phyloP scores from a whole-genome alignment of 2,329 filamentous ascomycete genomes.

The Stemphylium vesicarium region DNA sequence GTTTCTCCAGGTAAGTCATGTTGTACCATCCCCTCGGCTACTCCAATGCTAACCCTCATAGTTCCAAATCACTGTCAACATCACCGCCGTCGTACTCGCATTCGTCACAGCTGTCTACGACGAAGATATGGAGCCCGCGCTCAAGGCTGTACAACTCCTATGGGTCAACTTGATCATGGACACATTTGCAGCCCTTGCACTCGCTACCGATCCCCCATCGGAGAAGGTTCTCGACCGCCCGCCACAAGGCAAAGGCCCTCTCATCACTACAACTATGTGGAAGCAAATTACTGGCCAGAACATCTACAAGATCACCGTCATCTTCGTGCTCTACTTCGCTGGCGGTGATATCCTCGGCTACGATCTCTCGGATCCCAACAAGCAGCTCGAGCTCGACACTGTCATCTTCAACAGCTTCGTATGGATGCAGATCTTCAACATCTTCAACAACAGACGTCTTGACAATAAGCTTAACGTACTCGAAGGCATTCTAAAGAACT shows the following conservation, averaged over 20 bases:
- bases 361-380: slow-evolving; percentile 45
- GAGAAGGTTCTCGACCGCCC: slow-evolving; percentile 92
- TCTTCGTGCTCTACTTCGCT: slow-evolving; percentile 67
- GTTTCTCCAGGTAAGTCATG: slow-evolving; percentile 72
- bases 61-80: slow-evolving; percentile 97
- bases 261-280: slow-evolving; percentile 70
- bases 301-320: slow-evolving; percentile 65
- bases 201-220: slow-evolving; percentile 96
- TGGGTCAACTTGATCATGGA: slow-evolving; percentile 99
- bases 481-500: slow-evolving; percentile 63
- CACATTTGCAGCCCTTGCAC: slow-evolving; percentile 89
- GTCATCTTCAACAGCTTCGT: slow-evolving; percentile 74
- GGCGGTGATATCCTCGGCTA: slow-evolving; percentile 63
- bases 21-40: not conserved
- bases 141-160: slow-evolving; percentile 92
- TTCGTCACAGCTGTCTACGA: slow-evolving; percentile 95
- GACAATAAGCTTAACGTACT: slow-evolving; percentile 69
- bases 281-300: slow-evolving; percentile 70
- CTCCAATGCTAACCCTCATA: slow-evolving; percentile 11
- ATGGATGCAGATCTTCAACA: slow-evolving; percentile 76
- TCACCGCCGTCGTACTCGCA: slow-evolving; percentile 96
- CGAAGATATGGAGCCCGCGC: slow-evolving; percentile 81
- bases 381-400: slow-evolving; percentile 60
- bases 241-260: slow-evolving; percentile 82
- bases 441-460: slow-evolving; percentile 69